Base-by-base conservation (phyloP, 305 asterid genomes). In the Fraxinus platypoda region DNA sequence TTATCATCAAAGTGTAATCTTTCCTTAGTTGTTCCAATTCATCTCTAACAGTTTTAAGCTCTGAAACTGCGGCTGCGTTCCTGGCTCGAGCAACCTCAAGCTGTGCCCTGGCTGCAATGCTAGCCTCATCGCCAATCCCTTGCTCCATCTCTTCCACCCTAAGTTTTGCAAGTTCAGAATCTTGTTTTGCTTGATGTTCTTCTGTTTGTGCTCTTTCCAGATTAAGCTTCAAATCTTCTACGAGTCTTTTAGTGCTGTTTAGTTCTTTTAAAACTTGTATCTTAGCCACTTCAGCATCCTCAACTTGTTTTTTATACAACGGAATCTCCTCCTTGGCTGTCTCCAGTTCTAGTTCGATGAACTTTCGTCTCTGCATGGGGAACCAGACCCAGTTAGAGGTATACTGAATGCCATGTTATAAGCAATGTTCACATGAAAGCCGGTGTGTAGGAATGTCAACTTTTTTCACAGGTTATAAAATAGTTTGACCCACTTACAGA, bases 31-130 rank as follows among this genome's bases (percentile, higher is more conserved):
- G 91, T 75, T 90, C 94, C 70, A 95, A 83, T 81, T 95, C 97
- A 2, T 88, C 91, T 15, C 83, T 84, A 11, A 94, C 95, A 12
- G 89, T 78, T 85, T 88, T 85, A 34, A 95, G 93, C 86, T 97
- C 97, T 0, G 94, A 72, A 28, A 92, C 90, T 2, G 98, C 98
- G 21, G 98, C 93, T 1, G 92, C 88, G 57, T 93, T 95, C 81
- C 98, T 83, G 1, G 98, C 97, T 71, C 82, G 83, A 76, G 98
- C 98, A 1, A 97, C 97, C 94, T 97, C 98, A 21, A 97, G 94
- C 91, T 97, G 98, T 13, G 97, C 98, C 91, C 90, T 95, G 84
- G 98, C 96, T 5, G 98, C 97, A 62, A 93, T 85, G 88, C 98
- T 95, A 19, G 95, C 85, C 75, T 91, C 98, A 12, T 92, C 94